A percentile compares a stretch with the other conserved stretches of the same genome.
Evolutionary conservation across 371 early-diverging fungal species (phyloP).

Genomic region (Globomyces sp.): DNA sequence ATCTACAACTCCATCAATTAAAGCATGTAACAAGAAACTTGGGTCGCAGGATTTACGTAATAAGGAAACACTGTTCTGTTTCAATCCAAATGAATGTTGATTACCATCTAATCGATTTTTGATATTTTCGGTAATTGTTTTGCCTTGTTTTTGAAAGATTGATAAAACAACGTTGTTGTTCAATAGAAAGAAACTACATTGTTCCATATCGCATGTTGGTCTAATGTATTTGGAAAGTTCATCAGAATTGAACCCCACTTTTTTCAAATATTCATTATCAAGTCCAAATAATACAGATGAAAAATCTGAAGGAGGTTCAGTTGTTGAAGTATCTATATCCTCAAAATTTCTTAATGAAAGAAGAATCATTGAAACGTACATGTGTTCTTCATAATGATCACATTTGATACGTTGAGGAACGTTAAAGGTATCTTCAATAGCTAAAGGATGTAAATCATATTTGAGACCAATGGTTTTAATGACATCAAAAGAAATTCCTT

Average conservation of each 20-base stretch:
- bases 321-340: not conserved
- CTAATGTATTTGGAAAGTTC: conserved; percentile 6
- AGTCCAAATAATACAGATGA: conserved; percentile 11
- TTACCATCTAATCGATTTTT: conserved; percentile 16
- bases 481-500: conserved; percentile 12
- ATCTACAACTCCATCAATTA: conserved; percentile 35
- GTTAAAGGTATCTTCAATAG: conserved; percentile 38
- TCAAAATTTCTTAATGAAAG: conserved; percentile 9
- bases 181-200: conserved; percentile 28
- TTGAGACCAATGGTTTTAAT: not conserved
- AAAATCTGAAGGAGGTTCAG: not conserved
- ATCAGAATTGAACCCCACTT: not conserved
- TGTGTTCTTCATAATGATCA: conserved; percentile 32
- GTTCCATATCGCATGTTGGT: conserved; percentile 25
- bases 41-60: conserved; percentile 28
- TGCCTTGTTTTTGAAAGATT: conserved; percentile 27
- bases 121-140: conserved; percentile 19
- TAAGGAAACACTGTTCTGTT: not conserved
- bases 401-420: conserved; percentile 32
- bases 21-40: conserved; percentile 24
- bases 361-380: conserved; percentile 25
- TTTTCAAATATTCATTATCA: not conserved
- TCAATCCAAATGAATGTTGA: conserved; percentile 3
- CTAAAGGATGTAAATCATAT: conserved; percentile 29
- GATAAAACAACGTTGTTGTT: conserved; percentile 22